Percentiles rank a stretch among this genome's conserved stretches.
Conservation (phyloP, 2,329 filamentous ascomycete genomes). For the Colletotrichum somersetense region DNA sequence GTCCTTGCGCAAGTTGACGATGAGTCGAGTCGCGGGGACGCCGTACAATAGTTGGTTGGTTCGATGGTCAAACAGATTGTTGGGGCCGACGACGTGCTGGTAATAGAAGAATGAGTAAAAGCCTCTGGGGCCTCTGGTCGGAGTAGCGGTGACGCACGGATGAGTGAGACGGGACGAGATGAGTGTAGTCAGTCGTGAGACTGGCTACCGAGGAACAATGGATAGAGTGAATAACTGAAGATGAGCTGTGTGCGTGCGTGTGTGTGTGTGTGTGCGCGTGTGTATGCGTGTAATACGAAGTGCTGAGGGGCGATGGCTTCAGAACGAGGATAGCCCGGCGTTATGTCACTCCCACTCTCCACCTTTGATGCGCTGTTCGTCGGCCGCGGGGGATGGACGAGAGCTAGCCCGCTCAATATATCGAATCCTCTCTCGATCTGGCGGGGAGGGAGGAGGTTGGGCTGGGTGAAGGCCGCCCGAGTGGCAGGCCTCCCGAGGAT, state of each 20-base stretch:
- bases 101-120: background rate
- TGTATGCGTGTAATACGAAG: background rate
- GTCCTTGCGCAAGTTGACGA: constrained; percentile 6
- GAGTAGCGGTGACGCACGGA: constrained; percentile 36
- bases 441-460: background rate
- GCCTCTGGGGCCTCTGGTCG: background rate
- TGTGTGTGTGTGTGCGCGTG: constrained; percentile 1
- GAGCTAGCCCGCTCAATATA: constrained; percentile 2
- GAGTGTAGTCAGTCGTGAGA: background rate
- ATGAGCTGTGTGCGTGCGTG: background rate
- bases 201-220: no score
- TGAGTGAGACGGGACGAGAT: constrained; percentile 17
- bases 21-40: constrained; percentile 5
- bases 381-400: constrained; percentile 11
- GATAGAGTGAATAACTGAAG: background rate
- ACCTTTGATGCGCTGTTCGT: constrained; percentile 34
- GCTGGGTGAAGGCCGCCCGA: no score
- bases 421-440: background rate
- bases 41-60: background rate
- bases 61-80: constrained; percentile 16
- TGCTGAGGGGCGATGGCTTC: constrained; percentile 7
- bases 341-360: constrained; percentile 17
- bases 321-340: constrained; percentile 28
- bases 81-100: background rate
- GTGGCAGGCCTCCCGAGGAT: background rate